Evolutionary conservation across 768 basidiomycete species (phyloP), one percentile per base, ranked within the genome.

Genomic region (Gautieria morchelliformis): DNA sequence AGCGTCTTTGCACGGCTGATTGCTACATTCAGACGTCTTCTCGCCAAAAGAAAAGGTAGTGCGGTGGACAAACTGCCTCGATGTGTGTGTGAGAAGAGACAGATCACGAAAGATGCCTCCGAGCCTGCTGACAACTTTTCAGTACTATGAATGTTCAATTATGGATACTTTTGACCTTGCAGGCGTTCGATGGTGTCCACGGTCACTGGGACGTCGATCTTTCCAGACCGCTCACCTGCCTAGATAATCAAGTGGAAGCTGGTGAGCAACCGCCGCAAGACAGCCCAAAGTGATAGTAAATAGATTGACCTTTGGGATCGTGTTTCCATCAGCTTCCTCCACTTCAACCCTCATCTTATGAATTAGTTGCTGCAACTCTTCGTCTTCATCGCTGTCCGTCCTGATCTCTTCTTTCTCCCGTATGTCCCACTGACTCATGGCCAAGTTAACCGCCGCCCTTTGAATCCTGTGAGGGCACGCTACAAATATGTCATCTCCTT

Each of bases 51-150:
- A 60, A 79, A 80, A 1, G 64, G 66, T 5, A 78, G 67, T 58
- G 76, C 74, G 2, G 69, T 59, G 1, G 67, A 62, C 14, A 58
- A 15, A 22, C 52, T 60, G 27, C 71, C 66, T 1, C 69, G 64
- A 33, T 68, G 70, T 22, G 78, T 75, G 17, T 77, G 61, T 11
- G 78, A 76, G 63, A 80, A 77, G 15, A 79, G 64, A 54, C 78
- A 80, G 27, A 80, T 77, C 8, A 80, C 79, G 52, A 79, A 78
- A 1, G 74, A 69, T 1, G 79, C 79, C 60, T 80, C 79, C 3
- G 78, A 78, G 52, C 78, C 78, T 78, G 53, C 19, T n/a, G 11
- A 30, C 14, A 44, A 47, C 52, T 33, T 22, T 52, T 32, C 7
- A 33, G 22, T 32, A 2, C 37, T 30, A n/a, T 7, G 17, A 40